A percentile compares a stretch with the other conserved stretches of the same genome.
Conservation (phyloP, 768 basidiomycete genomes). For the Naganishia friedmannii region DNA sequence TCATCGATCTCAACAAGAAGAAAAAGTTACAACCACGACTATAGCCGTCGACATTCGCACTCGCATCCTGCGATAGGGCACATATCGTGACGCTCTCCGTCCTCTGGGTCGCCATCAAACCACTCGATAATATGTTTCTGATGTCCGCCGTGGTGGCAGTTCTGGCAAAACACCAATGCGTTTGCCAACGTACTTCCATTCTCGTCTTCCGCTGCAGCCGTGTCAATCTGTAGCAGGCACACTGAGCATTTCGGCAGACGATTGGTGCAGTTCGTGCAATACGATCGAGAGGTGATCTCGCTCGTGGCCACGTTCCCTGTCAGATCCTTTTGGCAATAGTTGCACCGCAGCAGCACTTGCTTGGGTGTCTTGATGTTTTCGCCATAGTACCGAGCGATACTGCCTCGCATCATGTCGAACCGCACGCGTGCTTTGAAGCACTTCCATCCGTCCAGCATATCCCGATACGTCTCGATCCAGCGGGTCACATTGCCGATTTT, state of each 20-base stretch:
- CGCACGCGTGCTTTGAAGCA: slow-evolving; percentile 40
- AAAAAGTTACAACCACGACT: background rate
- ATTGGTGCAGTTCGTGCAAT: slow-evolving; percentile 30
- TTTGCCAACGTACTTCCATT: slow-evolving; percentile 10
- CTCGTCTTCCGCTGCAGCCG: slow-evolving; percentile 15
- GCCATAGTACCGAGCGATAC: slow-evolving; percentile 33
- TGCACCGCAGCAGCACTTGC: slow-evolving; percentile 36
- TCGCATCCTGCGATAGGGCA: slow-evolving; percentile 49
- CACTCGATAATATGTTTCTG: slow-evolving; percentile 49
- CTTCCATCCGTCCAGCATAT: slow-evolving; percentile 47
- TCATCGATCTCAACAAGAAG: no score
- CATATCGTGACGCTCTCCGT: slow-evolving; percentile 39
- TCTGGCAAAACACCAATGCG: slow-evolving; percentile 31
- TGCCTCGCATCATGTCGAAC: slow-evolving; percentile 41
- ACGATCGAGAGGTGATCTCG: slow-evolving; percentile 4
- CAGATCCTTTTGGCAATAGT: slow-evolving; percentile 33
- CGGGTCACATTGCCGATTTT: slow-evolving; percentile 35
- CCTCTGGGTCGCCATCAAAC: slow-evolving; percentile 46
- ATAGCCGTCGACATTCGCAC: slow-evolving; percentile 41
- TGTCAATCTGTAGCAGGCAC: slow-evolving; percentile 31
- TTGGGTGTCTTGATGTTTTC: slow-evolving; percentile 30
- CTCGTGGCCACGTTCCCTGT: slow-evolving; percentile 11
- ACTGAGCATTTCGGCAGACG: slow-evolving; percentile 29
- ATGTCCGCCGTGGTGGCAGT: slow-evolving; percentile 40
- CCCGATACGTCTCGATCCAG: slow-evolving; percentile 47